Evolutionary conservation across 2,329 filamentous ascomycete genomes (phyloP), one percentile per base, ranked within the genome.

Genomic region (Cryoendolithus antarcticus): DNA sequence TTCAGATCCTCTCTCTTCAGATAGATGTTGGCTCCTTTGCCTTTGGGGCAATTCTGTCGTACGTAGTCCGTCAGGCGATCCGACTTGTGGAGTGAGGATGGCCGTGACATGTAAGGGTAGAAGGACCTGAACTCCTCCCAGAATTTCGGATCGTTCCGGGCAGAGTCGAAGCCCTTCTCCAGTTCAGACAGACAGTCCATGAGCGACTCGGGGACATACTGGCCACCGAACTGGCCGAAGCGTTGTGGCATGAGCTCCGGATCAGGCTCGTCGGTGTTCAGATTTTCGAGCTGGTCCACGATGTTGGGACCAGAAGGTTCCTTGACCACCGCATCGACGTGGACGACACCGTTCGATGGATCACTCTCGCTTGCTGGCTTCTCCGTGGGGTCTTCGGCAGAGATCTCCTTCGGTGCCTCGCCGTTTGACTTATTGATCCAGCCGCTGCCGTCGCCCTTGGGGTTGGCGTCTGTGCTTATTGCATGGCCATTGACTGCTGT

Each of bases 1-100:
- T 96, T 96, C 41, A 96, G 70, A 60, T 98, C 91, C 65, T 98
- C 91, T 53, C 91, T 78, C 74, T 98, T 98, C 50, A 98, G 67
- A 81, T 89, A 98, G 67, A 98, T 93, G 57, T 86, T 93, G 35
- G 91, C 89, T 44, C 91, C 91, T 15, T 86, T 86, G 35, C 85
- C 86, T 8, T 48, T 41, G 30, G 49, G 44, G 13, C 46, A 41
- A 9, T 46, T 37, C 27, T 55, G 48, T 9, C 55, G 49, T 7
- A 53, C 44, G 19, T 51, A 44, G 57, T 93, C 81, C 0, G 89
- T 96, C 48, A 98, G 68, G 38, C 88, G 79, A 51, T 91, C 79
- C 1, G 91, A 91, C 38, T 88, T 67, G 64, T 98, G 91, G 38
- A 98, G 70, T 50, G 89, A 86, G 38, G 89, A 91, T 2, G 91